Evolutionary conservation across 148 eudicot genomes (phyloP).

Genomic region (Fallopia convolvulus): DNA sequence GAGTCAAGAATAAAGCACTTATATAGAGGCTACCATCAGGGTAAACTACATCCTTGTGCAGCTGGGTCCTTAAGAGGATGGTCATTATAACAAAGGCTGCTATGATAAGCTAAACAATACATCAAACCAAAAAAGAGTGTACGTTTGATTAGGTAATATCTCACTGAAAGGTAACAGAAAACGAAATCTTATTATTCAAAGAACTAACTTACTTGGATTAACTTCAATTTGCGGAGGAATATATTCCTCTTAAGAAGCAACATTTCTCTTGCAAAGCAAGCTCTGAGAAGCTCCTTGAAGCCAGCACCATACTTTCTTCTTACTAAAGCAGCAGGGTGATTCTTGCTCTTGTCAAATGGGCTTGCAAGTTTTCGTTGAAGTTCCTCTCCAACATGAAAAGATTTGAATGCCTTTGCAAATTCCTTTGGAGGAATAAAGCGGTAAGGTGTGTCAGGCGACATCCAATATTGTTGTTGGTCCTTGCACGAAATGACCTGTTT

Average conservation of each 20-base stretch:
- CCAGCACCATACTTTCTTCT: constrained; percentile 37
- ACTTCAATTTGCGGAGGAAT: constrained; percentile 38
- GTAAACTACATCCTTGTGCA: constrained; percentile 9
- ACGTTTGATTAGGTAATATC: too few species aligned
- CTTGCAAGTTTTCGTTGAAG: constrained; percentile 18
- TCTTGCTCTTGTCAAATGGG: constrained; percentile 26
- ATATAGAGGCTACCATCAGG: constrained; percentile 22
- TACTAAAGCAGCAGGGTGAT: constrained; percentile 29
- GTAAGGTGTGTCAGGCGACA: constrained; percentile 17
- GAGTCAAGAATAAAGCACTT: constrained; percentile 24
- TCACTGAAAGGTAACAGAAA: neutral
- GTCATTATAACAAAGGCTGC: constrained; percentile 19
- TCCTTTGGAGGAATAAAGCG: constrained; percentile 19
- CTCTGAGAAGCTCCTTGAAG: constrained; percentile 39
- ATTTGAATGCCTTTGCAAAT: constrained; percentile 26
- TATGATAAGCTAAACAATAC: constrained; percentile 16
- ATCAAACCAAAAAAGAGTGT: too few species aligned
- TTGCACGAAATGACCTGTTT: constrained; percentile 26
- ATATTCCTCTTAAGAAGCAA: constrained; percentile 42
- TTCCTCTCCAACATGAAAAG: constrained; percentile 23
- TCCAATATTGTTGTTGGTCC: constrained; percentile 32
- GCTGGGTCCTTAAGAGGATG: constrained; percentile 23
- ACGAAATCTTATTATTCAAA: neutral
- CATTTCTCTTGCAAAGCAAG: constrained; percentile 44
- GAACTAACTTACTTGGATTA: neutral